phyloP scores from a whole-genome alignment of 2,329 filamentous ascomycete genomes.

The Escovopsis weberi region DNA sequence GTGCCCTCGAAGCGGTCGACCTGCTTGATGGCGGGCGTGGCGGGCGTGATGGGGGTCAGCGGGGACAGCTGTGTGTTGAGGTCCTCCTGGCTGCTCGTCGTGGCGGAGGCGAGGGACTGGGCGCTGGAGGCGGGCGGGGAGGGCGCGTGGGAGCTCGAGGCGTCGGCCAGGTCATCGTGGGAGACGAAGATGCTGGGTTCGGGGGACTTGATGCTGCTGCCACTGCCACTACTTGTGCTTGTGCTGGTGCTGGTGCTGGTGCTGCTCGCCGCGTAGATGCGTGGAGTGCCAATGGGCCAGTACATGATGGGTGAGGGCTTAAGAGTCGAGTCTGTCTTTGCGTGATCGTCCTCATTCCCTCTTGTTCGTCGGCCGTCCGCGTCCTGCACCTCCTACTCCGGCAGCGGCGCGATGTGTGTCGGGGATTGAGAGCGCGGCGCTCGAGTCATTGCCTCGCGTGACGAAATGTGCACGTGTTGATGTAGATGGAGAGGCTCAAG shows the following conservation, averaged over 20 bases:
- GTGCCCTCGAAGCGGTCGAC: constrained; percentile 37
- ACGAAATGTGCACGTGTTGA: not conserved
- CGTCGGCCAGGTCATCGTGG: constrained; percentile 42
- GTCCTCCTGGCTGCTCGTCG: constrained; percentile 10
- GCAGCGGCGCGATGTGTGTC: not conserved
- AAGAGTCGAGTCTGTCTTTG: too few relatives aligned
- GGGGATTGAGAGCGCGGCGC: constrained; percentile 2
- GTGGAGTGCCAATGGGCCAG: constrained; percentile 77
- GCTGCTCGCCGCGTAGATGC: constrained; percentile 67
- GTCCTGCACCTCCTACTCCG: too few relatives aligned
- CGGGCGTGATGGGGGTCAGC: constrained; percentile 37
- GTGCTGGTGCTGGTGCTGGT: constrained; percentile 28
- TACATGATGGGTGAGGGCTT: constrained; percentile 49
- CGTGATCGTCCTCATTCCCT: not conserved
- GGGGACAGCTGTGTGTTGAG: constrained; percentile 18
- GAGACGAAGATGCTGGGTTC: constrained; percentile 36
- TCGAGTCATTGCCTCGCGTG: constrained; percentile 3
- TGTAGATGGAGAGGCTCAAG: too few relatives aligned
- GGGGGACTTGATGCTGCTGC: constrained; percentile 45
- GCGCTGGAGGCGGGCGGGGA: constrained; percentile 7
- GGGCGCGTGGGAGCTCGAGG: constrained; percentile 14
- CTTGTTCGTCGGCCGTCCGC: not conserved
- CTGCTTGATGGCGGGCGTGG: constrained; percentile 42
- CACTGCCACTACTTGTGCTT: too few relatives aligned
- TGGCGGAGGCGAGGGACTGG: constrained; percentile 12